A percentile compares a stretch with the other conserved stretches of the same genome.
Evolutionary conservation across 2,329 filamentous ascomycete species (phyloP).

Genomic region (Gaeumannomyces tritici): DNA sequence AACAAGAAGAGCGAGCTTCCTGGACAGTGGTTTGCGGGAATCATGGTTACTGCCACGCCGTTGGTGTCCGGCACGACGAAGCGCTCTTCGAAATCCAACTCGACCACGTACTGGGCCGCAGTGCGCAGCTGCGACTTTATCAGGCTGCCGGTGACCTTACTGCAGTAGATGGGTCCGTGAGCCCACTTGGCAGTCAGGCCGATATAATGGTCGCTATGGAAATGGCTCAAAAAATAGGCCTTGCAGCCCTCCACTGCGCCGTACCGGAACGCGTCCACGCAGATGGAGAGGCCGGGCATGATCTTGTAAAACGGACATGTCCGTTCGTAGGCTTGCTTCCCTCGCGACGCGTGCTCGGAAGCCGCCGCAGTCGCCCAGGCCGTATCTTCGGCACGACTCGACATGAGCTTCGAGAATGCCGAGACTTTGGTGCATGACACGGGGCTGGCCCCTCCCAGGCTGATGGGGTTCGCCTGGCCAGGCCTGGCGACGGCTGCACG

Average conservation of each 20-base stretch:
- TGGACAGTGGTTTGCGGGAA: constrained; percentile 92
- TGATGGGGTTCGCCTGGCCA: constrained; percentile 72
- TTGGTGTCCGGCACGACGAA: constrained; percentile 73
- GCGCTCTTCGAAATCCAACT: constrained; percentile 74
- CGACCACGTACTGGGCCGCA: constrained; percentile 74
- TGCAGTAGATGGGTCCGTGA: constrained; percentile 95
- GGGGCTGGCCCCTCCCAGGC: constrained; percentile 26
- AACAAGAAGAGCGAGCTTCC: constrained; percentile 92
- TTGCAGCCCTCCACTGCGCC: constrained; percentile 86
- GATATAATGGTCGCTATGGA: constrained; percentile 96
- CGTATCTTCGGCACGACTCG: constrained; percentile 76
- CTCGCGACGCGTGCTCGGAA: constrained; percentile 65
- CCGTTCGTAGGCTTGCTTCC: constrained; percentile 77
- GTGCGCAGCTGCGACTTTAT: constrained; percentile 80
- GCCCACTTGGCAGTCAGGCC: constrained; percentile 81
- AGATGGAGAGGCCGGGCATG: constrained; percentile 83
- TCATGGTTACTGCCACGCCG: constrained; percentile 85
- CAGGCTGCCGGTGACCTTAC: constrained; percentile 80
- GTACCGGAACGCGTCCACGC: constrained; percentile 93
- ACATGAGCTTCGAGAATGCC: constrained; percentile 91
- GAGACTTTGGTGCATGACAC: constrained; percentile 29
- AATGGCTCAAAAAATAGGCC: constrained; percentile 95
- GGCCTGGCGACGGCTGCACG: constrained; percentile 63
- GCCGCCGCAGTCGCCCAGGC: constrained; percentile 86
- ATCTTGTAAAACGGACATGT: constrained; percentile 99